Conservation (phyloP, 148 eudicot genomes). For the Rheum nobile region DNA sequence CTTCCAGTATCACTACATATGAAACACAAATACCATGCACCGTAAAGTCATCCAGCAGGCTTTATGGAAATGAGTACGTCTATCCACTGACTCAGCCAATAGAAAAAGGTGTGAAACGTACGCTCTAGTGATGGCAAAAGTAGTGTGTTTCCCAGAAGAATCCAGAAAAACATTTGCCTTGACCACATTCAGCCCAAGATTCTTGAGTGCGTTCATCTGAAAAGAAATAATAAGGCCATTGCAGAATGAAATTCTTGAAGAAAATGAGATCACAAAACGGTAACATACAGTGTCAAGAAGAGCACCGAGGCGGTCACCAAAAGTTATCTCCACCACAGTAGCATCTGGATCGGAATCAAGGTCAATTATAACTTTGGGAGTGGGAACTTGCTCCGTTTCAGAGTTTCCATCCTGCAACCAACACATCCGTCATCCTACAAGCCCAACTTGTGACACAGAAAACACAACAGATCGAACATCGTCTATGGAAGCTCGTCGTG, state of each 20-base stretch:
- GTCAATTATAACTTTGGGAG: slow-evolving; percentile 78
- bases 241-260: too few species aligned
- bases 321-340: slow-evolving; percentile 90
- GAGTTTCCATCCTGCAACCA: slow-evolving; percentile 48
- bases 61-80: background rate
- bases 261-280: too few species aligned
- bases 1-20: slow-evolving; percentile 67
- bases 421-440: background rate
- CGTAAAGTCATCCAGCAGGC: background rate
- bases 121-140: slow-evolving; percentile 86
- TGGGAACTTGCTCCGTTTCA: slow-evolving; percentile 59
- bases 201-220: slow-evolving; percentile 91
- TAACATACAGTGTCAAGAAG: slow-evolving; percentile 82
- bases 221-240: slow-evolving; percentile 14
- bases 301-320: slow-evolving; percentile 83
- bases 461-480: background rate
- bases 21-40: background rate
- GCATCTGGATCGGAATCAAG: slow-evolving; percentile 82
- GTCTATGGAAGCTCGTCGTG: background rate
- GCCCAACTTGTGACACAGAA: background rate
- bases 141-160: slow-evolving; percentile 97
- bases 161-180: slow-evolving; percentile 92
- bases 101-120: slow-evolving; percentile 25
- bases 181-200: slow-evolving; percentile 87
- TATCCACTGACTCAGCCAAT: background rate